A percentile compares a stretch with the other conserved stretches of the same genome.
Conservation (phyloP, 352 stramenopile genomes). For the Globisporangium rhizosaccharum region DNA sequence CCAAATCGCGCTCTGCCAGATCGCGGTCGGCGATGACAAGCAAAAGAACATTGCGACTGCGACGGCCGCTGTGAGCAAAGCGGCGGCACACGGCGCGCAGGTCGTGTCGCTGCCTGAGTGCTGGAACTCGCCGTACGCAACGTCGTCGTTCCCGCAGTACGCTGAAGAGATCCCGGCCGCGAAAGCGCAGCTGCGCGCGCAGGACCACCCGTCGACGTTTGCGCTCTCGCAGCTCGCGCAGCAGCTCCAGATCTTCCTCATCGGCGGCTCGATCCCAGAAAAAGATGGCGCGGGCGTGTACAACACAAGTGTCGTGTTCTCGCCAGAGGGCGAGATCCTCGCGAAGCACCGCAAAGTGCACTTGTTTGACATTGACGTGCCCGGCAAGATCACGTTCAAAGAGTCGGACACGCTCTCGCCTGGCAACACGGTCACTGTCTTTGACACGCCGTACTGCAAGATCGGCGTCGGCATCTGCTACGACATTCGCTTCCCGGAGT, state of each 20-base stretch:
- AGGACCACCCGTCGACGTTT: slow-evolving; percentile 78
- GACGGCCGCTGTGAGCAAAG: slow-evolving; percentile 53
- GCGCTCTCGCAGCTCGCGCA: slow-evolving; percentile 89
- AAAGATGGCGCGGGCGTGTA: slow-evolving; percentile 89
- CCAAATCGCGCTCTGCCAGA: slow-evolving; percentile 95
- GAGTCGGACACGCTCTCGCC: slow-evolving; percentile 98
- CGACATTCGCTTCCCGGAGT: slow-evolving; percentile 99
- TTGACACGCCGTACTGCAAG: slow-evolving; percentile 87
- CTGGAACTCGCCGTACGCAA: slow-evolving; percentile 98
- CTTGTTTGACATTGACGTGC: slow-evolving; percentile 99
- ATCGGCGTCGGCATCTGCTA: slow-evolving; percentile 99
- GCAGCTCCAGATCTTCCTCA: slow-evolving; percentile 89
- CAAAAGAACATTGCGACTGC: slow-evolving; percentile 78
- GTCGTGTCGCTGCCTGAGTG: slow-evolving; percentile 92
- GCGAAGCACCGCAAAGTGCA: slow-evolving; percentile 99
- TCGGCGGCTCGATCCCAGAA: slow-evolving; percentile 97
- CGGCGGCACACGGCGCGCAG: slow-evolving; percentile 73
- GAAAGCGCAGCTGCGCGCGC: slow-evolving; percentile 44
- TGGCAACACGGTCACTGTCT: slow-evolving; percentile 85
- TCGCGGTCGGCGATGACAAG: slow-evolving; percentile 89
- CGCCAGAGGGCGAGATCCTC: slow-evolving; percentile 90
- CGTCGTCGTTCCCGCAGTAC: slow-evolving; percentile 96
- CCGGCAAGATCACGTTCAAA: slow-evolving; percentile 98
- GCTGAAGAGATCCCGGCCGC: slow-evolving; percentile 92
- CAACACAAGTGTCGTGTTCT: slow-evolving; percentile 99